Percentiles rank a stretch among this genome's conserved stretches.
Evolutionary conservation across 1,139 yeast species (phyloP).

Genomic region (Debaryomyces subglobosus): DNA sequence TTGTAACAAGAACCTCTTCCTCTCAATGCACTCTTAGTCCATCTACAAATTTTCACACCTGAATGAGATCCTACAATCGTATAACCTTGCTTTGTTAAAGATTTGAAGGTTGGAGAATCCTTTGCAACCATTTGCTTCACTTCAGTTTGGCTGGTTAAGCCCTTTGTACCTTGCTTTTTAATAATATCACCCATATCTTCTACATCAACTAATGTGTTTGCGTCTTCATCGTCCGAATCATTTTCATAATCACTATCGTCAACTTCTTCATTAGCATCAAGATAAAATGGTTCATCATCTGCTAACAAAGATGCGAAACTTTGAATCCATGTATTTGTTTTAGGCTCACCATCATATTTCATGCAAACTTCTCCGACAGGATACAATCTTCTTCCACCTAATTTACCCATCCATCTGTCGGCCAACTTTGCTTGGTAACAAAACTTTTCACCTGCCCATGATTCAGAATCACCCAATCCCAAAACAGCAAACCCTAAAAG

Average conservation of each 20-base stretch:
- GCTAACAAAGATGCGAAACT: constrained; percentile 59
- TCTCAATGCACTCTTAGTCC: constrained; percentile 94
- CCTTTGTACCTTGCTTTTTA: constrained; percentile 31
- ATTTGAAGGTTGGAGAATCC: constrained; percentile 85
- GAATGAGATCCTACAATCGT: constrained; percentile 93
- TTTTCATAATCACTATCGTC: constrained; percentile 50
- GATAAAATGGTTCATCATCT: constrained; percentile 68
- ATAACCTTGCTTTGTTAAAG: constrained; percentile 90
- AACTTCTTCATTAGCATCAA: constrained; percentile 40
- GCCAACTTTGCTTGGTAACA: constrained; percentile 84
- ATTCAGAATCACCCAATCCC: constrained; percentile 86
- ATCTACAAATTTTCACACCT: constrained; percentile 92
- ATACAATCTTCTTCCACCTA: constrained; percentile 82
- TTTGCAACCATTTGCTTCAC: constrained; percentile 87
- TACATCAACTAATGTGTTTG: constrained; percentile 66
- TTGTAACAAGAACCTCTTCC: constrained; percentile 96
- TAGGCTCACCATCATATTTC: constrained; percentile 66
- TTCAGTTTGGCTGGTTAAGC: constrained; percentile 26
- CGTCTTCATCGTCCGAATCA: constrained; percentile 47
- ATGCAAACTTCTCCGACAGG: constrained; percentile 88
- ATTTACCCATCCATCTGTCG: constrained; percentile 75
- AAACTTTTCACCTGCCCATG: constrained; percentile 76
- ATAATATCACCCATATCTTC: constrained; percentile 81
- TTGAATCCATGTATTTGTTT: constrained; percentile 67
- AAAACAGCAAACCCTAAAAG: constrained; percentile 81